Conservation (phyloP, 805 yeast species). For the Zygosaccharomyces bailii region DNA sequence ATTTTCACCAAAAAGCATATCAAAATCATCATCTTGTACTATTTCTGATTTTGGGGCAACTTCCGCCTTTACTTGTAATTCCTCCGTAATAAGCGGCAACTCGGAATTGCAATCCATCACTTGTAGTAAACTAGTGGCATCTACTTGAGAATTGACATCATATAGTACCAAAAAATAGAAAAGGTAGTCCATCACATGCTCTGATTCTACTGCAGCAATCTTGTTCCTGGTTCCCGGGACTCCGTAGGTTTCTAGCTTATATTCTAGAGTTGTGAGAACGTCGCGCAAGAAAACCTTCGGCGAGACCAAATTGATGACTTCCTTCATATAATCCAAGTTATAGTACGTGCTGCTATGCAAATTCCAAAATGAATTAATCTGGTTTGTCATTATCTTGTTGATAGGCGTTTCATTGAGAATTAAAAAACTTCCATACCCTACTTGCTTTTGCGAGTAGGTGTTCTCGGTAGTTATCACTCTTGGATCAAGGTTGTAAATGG, state of each 20-base stretch:
- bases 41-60: slow-evolving; percentile 15
- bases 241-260: slow-evolving; percentile 27
- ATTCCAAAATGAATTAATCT: slow-evolving; percentile 37
- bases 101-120: slow-evolving; percentile 19
- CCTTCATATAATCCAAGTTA: slow-evolving; percentile 32
- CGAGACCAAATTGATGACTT: slow-evolving; percentile 28
- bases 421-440: slow-evolving; percentile 25
- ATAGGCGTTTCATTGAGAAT: slow-evolving; percentile 32
- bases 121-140: slow-evolving; percentile 24
- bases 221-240: slow-evolving; percentile 27
- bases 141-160: slow-evolving; percentile 27
- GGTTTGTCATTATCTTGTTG: slow-evolving; percentile 34
- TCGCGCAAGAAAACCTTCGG: slow-evolving; percentile 30
- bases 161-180: slow-evolving; percentile 32
- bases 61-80: slow-evolving; percentile 15
- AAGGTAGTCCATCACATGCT: slow-evolving; percentile 29
- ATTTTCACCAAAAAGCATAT: slow-evolving; percentile 36
- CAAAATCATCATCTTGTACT: slow-evolving; percentile 35
- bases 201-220: slow-evolving; percentile 23
- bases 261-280: slow-evolving; percentile 27
- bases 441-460: slow-evolving; percentile 29
- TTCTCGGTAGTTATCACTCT: slow-evolving; percentile 23
- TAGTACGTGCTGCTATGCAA: slow-evolving; percentile 38
- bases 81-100: slow-evolving; percentile 2
- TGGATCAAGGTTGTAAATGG: slow-evolving; percentile 31